A percentile compares a stretch with the other conserved stretches of the same genome.
These are phyloP conservation scores for Thelephora terrestris DNA, from an alignment of 1,284 basidiomycete species.

Conservation along the genomic window DNA sequence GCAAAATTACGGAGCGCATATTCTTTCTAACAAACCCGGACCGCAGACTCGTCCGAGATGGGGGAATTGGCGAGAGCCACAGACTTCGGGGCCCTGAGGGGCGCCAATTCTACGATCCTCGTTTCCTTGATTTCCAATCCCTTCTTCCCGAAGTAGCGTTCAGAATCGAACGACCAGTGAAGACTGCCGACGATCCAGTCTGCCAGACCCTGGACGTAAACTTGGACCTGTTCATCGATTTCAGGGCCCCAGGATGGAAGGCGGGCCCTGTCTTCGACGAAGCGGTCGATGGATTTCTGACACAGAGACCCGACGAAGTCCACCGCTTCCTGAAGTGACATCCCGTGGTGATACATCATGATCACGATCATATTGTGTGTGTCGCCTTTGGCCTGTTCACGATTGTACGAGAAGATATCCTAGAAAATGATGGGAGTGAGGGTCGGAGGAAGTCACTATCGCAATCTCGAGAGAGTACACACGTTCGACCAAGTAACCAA, in stretches of 20 bases:
- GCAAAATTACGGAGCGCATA: too few relatives aligned
- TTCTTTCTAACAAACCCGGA: too few relatives aligned
- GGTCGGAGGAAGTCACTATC: background rate
- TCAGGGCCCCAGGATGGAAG: constrained; percentile 22
- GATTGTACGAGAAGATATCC: constrained; percentile 31
- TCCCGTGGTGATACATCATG: constrained; percentile 16
- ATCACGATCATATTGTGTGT: constrained; percentile 22
- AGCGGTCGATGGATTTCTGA: constrained; percentile 17
- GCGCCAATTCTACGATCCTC: constrained; percentile 16
- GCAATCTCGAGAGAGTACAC: constrained; percentile 9
- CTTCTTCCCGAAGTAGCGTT: constrained; percentile 22
- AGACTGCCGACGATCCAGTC: constrained; percentile 24
- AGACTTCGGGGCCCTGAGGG: too few relatives aligned
- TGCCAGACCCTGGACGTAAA: constrained; percentile 20
- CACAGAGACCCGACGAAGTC: constrained; percentile 21
- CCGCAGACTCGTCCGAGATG: too few relatives aligned
- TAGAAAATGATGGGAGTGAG: constrained; percentile 9
- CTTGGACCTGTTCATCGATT: constrained; percentile 20
- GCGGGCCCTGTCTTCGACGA: constrained; percentile 13
- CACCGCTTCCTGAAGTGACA: constrained; percentile 20
- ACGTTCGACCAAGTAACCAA: constrained; percentile 34
- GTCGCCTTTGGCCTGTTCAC: constrained; percentile 27
- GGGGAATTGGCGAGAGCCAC: too few relatives aligned
- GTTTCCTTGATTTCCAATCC: constrained; percentile 20
- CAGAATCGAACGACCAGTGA: constrained; percentile 24